Base-by-base conservation (phyloP, 805 yeast genomes). In the Metschnikowia baotianmanensis region DNA sequence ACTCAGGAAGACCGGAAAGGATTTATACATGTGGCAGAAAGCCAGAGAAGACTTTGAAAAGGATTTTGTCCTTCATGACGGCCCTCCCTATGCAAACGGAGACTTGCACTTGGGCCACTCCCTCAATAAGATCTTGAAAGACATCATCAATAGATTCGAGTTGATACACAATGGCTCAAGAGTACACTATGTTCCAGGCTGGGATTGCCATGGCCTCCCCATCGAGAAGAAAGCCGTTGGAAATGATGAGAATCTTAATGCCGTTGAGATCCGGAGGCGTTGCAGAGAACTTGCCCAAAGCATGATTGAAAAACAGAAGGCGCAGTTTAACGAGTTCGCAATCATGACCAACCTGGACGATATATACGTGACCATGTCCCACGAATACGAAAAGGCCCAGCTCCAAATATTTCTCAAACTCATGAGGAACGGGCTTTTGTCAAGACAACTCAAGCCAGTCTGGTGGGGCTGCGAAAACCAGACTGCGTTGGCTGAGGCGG, bases 131-230 rank as follows among this genome's bases (percentile, higher is more conserved):
- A 76, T 89, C 16, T 62, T 88, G 40, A 93, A 93, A 60, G 99
- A 93, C 61, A 80, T 93, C 33, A 78, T 91, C 32, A 77, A 78
- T 47, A 69, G 99, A 37, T 82, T 68, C 51, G 80, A 87, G 55
- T 65, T 90, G 19, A 58, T 82, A 16, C 48, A 58, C 42, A 61
- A 70, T 27, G 86, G 88, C 12, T 72, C 79, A 45, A 71, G 73
- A 35, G 79, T 93, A 3, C 71, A 74, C 38, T 93, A 86, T 55
- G 72, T 74, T 30, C 96, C 98, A 0, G 99, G 99, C 0, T 93
- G 99, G 98, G 99, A 93, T 60, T 93, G 99, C 57, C 99, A 93
- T 65, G 99, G 99, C 0, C 68, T 93, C 27, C 99, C 99, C 1
- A 93, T 93, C 47, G 99, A 93, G 61, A 70, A 87, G 58, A 90